Percentiles rank a stretch among this genome's conserved stretches.
Evolutionary conservation across 441 rosid species (phyloP).

Genomic region (Melianthus villosus): DNA sequence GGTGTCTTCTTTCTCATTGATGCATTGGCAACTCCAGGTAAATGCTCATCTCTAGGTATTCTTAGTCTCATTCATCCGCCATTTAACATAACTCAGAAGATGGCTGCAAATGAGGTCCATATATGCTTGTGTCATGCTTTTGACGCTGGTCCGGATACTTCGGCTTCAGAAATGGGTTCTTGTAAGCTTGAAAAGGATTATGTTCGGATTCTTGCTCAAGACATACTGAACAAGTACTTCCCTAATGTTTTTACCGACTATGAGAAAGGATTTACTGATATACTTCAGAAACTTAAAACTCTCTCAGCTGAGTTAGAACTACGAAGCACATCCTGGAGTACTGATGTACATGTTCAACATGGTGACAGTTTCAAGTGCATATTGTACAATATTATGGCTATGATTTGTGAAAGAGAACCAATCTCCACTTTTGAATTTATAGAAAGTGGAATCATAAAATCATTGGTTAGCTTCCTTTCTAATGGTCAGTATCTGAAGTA

Average conservation of each 20-base stretch:
- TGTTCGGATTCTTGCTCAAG: constrained; percentile 50
- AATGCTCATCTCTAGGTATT: constrained; percentile 31
- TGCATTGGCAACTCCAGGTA: constrained; percentile 43
- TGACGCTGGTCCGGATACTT: constrained; percentile 24
- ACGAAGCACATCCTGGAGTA: constrained; percentile 18
- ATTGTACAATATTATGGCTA: constrained; percentile 41
- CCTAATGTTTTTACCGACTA: constrained; percentile 36
- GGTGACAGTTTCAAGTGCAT: constrained; percentile 34
- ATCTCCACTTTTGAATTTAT: constrained; percentile 88
- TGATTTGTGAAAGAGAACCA: constrained; percentile 62
- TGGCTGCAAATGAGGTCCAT: constrained; percentile 30
- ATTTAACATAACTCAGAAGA: constrained; percentile 30
- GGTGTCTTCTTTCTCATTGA: constrained; percentile 75
- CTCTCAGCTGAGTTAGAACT: constrained; percentile 44
- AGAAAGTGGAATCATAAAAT: constrained; percentile 77
- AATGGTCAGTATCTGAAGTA: constrained; percentile 39
- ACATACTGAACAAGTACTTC: constrained; percentile 47
- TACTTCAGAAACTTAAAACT: constrained; percentile 61
- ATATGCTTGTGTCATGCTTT: constrained; percentile 81
- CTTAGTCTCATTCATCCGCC: constrained; percentile 36
- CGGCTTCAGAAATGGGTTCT: constrained; percentile 24
- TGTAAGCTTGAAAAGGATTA: constrained; percentile 67
- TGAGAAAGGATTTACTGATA: constrained; percentile 66
- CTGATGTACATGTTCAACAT: constrained; percentile 20
- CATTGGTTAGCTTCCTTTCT: constrained; percentile 51